Evolutionary conservation across 1,139 yeast genomes (phyloP).

Genomic region (Candida labiduridarum): DNA sequence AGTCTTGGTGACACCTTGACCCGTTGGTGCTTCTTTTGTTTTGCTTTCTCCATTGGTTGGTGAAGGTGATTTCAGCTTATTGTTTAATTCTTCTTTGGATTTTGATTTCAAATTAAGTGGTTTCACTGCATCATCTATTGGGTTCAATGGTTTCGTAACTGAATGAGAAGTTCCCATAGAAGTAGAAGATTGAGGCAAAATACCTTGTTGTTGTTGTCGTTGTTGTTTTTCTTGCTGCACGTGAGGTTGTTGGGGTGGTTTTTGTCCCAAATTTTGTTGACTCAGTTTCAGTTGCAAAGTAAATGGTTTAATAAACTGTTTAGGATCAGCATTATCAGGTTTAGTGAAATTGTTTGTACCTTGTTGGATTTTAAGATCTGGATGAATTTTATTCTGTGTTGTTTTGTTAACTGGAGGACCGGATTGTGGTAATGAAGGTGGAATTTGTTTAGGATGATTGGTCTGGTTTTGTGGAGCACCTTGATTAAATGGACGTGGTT

Average conservation of each 20-base stretch:
- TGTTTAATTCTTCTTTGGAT: conserved; percentile 5
- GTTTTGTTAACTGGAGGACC: conserved; percentile 15
- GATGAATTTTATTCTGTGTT: conserved; percentile 26
- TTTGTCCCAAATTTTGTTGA: conserved; percentile 6
- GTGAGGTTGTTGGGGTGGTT: conserved; percentile 4
- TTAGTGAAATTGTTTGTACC: conserved; percentile 13
- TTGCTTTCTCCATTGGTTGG: conserved; percentile 11
- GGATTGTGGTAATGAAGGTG: conserved; percentile 33
- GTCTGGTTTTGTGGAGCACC: conserved; percentile 27
- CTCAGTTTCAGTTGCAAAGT: conserved; percentile 20
- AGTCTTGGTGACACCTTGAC: conserved; percentile 34
- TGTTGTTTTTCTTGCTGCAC: conserved; percentile 1
- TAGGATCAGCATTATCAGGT: conserved; percentile 3
- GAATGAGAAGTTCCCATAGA: conserved; percentile 15
- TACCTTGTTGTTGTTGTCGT: conserved; percentile 12
- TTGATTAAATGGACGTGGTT: conserved; percentile 11
- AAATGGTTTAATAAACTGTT: conserved; percentile 12
- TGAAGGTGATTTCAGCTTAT: conserved; percentile 3
- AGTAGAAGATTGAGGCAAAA: conserved; percentile 2
- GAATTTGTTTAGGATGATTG: conserved; percentile 32
- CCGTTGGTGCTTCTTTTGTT: conserved; percentile 21
- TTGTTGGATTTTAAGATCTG: conserved; percentile 34
- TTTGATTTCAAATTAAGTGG: conserved; percentile 17
- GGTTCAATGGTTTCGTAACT: conserved; percentile 16
- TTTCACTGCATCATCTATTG: conserved; percentile 14